Base-by-base conservation (phyloP, 2,329 filamentous ascomycete genomes). In the Byssochlamys sp. region DNA sequence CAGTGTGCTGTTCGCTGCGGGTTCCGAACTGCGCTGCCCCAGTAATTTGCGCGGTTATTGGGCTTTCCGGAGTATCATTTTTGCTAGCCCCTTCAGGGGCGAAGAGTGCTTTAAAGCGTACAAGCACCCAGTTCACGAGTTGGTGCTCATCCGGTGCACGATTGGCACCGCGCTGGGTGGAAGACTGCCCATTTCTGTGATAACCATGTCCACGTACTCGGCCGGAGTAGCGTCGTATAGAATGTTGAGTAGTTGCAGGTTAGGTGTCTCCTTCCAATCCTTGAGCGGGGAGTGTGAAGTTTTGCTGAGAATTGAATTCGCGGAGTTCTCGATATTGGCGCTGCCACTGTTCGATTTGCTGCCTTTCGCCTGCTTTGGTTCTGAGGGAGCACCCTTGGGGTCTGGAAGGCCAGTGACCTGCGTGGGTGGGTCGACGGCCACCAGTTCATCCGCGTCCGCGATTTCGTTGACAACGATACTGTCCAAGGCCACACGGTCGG, bases 381-480 rank as follows among this genome's bases (percentile, higher is more conserved):
- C 58, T 55, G 61, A 59, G 12, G 70, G 63, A 27, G 64, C 62
- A 0, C 63, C 59, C 27, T 55, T 59, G 24, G 67, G 55, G 58
- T 69, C 66, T 0, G 67, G 65, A 5, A 72, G 61, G 24, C 67
- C 67, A 12, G 71, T 72, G 5, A 72, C 58, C 57, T 73, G 71
- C 56, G 69, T 65, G 29, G 63, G 61, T 2, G 68, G 61, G 26
- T 62, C 60, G 57, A 54, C 70, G 26, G 54, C 62, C n/a, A 77
- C 70, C 27, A 88, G 75, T 75, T 90, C 80, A 72, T 88, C 84
- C 73, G 90, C 68, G 71, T 91, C 81, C 75, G 84, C 91, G 61
- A 96, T 87, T 77, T 99, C 94, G 72, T 99, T 99, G 67, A 90
- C 87, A 49, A 94, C 92, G 63, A 97, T 89, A 26, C 90, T 92